These are phyloP conservation scores for Ophiocordyceps camponoti-saundersi DNA, from an alignment of 2,329 filamentous ascomycete species.

Conservation along the genomic window DNA sequence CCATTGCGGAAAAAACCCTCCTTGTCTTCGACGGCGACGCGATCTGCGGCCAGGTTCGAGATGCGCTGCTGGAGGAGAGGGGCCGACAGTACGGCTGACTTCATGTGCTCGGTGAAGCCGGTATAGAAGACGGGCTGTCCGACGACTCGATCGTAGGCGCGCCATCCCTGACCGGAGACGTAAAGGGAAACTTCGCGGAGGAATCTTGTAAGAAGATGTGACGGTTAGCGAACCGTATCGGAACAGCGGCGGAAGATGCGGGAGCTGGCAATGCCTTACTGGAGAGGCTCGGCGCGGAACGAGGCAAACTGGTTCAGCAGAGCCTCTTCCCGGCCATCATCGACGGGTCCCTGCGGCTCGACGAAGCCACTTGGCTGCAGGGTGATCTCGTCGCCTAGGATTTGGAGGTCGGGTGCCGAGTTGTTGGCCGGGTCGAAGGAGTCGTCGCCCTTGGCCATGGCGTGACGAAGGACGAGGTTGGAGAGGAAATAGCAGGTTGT, in stretches of 20 bases:
- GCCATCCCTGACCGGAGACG: constrained; percentile 87
- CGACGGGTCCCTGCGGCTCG: constrained; percentile 27
- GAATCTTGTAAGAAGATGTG: constrained; percentile 39
- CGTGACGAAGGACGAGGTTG: background rate
- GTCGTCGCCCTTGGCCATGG: constrained; percentile 15
- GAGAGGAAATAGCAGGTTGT: too few species aligned
- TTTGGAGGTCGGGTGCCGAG: constrained; percentile 60
- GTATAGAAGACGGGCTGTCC: constrained; percentile 88
- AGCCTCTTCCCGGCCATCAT: constrained; percentile 44
- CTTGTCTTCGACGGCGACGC: constrained; percentile 59
- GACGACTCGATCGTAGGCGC: constrained; percentile 77
- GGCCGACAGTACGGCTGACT: constrained; percentile 55
- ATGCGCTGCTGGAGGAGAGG: constrained; percentile 62
- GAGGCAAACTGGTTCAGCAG: constrained; percentile 72
- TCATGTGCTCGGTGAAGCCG: constrained; percentile 87
- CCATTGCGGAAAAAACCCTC: constrained; percentile 48
- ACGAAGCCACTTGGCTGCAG: constrained; percentile 57
- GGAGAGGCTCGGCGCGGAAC: constrained; percentile 55
- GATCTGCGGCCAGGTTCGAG: constrained; percentile 54
- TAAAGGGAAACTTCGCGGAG: constrained; percentile 86
- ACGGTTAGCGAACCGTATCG: too few species aligned
- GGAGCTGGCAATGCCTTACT: constrained; percentile 24
- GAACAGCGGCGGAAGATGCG: background rate
- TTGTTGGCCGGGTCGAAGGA: constrained; percentile 11
- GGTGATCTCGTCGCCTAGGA: constrained; percentile 56